Conservation (phyloP, 257 asterid genomes). For the Ilex aquifolium region DNA sequence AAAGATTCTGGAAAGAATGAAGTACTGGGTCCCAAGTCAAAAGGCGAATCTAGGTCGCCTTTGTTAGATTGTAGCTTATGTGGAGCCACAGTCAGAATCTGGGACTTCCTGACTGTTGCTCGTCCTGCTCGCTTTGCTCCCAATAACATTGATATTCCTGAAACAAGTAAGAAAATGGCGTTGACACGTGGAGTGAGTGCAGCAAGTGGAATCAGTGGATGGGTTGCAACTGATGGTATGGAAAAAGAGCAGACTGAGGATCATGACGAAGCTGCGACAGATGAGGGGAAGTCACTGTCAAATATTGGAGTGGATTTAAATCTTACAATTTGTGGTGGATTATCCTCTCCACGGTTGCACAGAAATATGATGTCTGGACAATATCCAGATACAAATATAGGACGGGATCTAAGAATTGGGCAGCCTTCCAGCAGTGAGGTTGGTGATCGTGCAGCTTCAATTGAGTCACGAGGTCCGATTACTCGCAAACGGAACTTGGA, state of each 20-base stretch:
- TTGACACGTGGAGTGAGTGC: constrained; percentile 94
- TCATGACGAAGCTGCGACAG: constrained; percentile 82
- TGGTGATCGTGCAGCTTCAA: constrained; percentile 95
- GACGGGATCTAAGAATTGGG: constrained; percentile 54
- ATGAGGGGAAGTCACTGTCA: constrained; percentile 76
- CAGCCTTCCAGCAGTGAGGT: constrained; percentile 95
- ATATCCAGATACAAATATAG: constrained; percentile 44
- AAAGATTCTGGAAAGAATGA: constrained; percentile 41
- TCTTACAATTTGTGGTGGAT: constrained; percentile 78
- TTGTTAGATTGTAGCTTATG: constrained; percentile 95
- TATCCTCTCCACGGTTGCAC: constrained; percentile 60
- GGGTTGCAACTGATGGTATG: constrained; percentile 74
- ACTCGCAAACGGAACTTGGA: constrained; percentile 86
- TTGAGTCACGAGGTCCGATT: constrained; percentile 95
- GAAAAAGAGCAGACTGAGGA: constrained; percentile 78
- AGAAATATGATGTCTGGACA: constrained; percentile 44
- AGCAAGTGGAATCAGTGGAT: constrained; percentile 96
- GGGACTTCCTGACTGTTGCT: constrained; percentile 78
- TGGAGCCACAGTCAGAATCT: constrained; percentile 92
- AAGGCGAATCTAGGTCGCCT: constrained; percentile 75
- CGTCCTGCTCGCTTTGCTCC: constrained; percentile 83
- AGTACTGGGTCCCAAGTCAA: constrained; percentile 48
- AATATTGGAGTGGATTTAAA: constrained; percentile 79
- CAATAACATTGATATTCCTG: constrained; percentile 67
- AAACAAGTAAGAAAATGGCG: constrained; percentile 78